Evolutionary conservation across 73 alveolate genomes (phyloP).

Genomic region (Diophrys sp.): DNA sequence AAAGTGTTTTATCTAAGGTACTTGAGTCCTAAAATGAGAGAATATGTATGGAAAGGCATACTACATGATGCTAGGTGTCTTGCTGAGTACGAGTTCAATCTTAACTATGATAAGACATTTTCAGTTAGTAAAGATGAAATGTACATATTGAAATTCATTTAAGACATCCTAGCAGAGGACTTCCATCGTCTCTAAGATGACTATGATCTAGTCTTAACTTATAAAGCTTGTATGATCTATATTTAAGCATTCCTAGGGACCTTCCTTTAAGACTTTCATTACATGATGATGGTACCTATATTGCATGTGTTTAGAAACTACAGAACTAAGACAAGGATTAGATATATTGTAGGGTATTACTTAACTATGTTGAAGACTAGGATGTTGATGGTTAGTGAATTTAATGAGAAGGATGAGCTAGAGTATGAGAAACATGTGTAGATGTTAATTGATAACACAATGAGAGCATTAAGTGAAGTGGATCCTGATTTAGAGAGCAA

Average conservation of each 20-base stretch:
- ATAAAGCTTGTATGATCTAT: slow-evolving; percentile 40
- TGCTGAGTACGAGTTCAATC: slow-evolving; percentile 37
- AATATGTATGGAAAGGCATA: slow-evolving; percentile 52
- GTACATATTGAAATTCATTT: slow-evolving; percentile 19
- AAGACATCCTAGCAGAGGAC: slow-evolving; percentile 26
- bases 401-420: slow-evolving; percentile 46
- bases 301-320: slow-evolving; percentile 29
- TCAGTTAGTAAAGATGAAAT: slow-evolving; percentile 52
- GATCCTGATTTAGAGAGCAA: slow-evolving; percentile 32
- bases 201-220: slow-evolving; percentile 26
- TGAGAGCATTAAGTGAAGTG: slow-evolving; percentile 9
- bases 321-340: slow-evolving; percentile 28
- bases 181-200: slow-evolving; percentile 52
- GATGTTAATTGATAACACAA: slow-evolving; percentile 14
- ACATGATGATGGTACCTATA: slow-evolving; percentile 5
- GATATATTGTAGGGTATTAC: slow-evolving; percentile 18
- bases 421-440: slow-evolving; percentile 25
- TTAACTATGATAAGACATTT: slow-evolving; percentile 26
- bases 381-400: slow-evolving; percentile 19
- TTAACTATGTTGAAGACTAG: slow-evolving; percentile 13
- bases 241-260: slow-evolving; percentile 25
- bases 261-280: slow-evolving; percentile 22
- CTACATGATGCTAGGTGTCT: slow-evolving; percentile 25
- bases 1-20: slow-evolving; percentile 27
- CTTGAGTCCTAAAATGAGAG: slow-evolving; percentile 52